Base-by-base conservation (phyloP, 2,329 filamentous ascomycete genomes). In the Chaetothyriales sp. region DNA sequence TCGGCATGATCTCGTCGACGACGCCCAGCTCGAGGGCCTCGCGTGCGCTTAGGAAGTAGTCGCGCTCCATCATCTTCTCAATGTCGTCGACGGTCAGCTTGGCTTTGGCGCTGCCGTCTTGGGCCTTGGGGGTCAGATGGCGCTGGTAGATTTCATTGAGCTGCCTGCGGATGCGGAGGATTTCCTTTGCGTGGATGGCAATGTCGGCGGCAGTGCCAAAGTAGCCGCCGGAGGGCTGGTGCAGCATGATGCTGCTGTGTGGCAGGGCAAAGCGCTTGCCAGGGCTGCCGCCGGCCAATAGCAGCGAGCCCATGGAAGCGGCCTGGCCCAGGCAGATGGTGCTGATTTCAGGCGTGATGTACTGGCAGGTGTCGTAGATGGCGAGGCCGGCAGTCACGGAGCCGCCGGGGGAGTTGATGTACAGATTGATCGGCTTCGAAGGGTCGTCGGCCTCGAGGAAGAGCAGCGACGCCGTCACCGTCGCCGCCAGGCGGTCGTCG, bases 281-380 rank as follows among this genome's bases (percentile, higher is more conserved):
- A 1, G 85, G 76, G 53, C 87, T 80, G 18, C 94, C 92, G 46
- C 90, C 92, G 47, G 86, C 85, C 0, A 98, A 79, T 1, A 98
- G 74, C 20, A 98, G 75, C 1, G 85, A 88, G 5, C 89, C 92
- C 92, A 98, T 98, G 2, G 85, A 92, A 1, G 92, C 90, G 0
- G 94, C 92, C 63, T 94, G 87, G 6, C 92, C 92, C 44, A 98
- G 80, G 64, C 92, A 97, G 28, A 98, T 92, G 0, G 92, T 98
- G 44, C 85, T 90, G 0, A 98, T 89, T 1, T 90, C 88, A 2
- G 86, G 86, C 55, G 84, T 82, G 65, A 98, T 97, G 69, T 98
- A 98, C 61, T 85, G 82, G 90, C 98, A 97, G 10, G 92, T 98
- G 67, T 98, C 92, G 75, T 98, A 98, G 63, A 98, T 97, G 22